phyloP scores from a whole-genome alignment of 1,284 basidiomycete species.

The Garcileccinum viscosum region DNA sequence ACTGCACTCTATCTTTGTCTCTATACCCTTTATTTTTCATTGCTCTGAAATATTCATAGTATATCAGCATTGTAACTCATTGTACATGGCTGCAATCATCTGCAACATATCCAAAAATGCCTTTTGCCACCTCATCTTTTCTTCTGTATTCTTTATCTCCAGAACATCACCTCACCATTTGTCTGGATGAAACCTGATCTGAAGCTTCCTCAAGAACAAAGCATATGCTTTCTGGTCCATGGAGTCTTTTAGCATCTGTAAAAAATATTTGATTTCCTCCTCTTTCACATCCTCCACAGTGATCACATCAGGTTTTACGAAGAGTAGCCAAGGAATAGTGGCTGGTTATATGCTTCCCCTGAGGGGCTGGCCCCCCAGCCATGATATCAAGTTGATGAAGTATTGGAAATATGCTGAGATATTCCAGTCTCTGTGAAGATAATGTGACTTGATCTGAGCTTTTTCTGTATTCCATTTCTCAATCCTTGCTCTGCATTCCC shows the following conservation, averaged over 20 bases:
- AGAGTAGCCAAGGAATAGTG: not conserved
- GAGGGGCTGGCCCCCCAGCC: not conserved
- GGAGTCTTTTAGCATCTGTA: no score
- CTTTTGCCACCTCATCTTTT: not conserved
- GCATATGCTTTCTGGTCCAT: no score
- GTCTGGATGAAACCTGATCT: no score
- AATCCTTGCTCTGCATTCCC: not conserved
- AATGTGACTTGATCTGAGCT: not conserved
- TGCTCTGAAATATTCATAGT: no score
- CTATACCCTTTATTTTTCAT: no score
- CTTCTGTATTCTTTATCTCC: not conserved
- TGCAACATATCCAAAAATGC: not conserved
- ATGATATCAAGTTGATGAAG: not conserved
- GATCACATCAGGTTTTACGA: not conserved
- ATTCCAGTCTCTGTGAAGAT: not conserved
- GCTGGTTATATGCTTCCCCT: not conserved
- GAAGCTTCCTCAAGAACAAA: no score
- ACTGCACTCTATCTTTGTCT: no score
- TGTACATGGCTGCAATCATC: not conserved
- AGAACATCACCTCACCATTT: not conserved
- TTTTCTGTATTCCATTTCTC: not conserved
- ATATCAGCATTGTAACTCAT: not conserved
- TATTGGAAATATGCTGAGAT: not conserved
- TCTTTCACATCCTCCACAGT: not conserved
- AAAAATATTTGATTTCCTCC: no score